These are phyloP conservation scores for Schizochytrium sp. DNA, from an alignment of 108 stramenopile species.

Conservation along the genomic window DNA sequence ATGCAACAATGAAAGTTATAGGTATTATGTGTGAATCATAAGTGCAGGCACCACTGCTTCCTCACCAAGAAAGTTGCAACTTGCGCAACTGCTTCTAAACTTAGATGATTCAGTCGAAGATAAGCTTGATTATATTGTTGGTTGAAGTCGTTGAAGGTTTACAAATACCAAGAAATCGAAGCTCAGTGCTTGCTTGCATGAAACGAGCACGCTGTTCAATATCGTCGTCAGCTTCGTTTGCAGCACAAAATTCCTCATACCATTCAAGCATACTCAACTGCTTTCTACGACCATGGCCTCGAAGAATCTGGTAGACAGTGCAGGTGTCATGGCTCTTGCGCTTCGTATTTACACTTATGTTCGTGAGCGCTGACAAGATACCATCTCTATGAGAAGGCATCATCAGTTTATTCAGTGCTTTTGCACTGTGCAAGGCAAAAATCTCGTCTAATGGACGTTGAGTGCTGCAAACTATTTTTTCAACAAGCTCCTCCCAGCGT, in stretches of 20 bases:
- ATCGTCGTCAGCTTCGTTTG: not conserved
- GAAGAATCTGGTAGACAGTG: slow-evolving; percentile 38
- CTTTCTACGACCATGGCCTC: not conserved
- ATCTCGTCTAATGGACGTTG: slow-evolving; percentile 24
- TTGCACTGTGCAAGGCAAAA: slow-evolving; percentile 21
- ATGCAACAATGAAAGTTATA: no score
- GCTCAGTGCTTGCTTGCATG: slow-evolving; percentile 35
- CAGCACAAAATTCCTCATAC: slow-evolving; percentile 32
- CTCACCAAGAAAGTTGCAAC: no score
- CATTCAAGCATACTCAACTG: slow-evolving; percentile 21
- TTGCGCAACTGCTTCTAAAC: not conserved
- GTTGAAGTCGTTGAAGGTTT: not conserved
- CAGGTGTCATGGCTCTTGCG: not conserved
- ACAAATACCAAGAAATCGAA: slow-evolving; percentile 12
- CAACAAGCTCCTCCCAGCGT: not conserved
- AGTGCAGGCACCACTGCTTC: no score
- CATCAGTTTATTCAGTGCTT: slow-evolving; percentile 10
- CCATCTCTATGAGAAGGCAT: not conserved
- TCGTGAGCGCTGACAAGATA: not conserved
- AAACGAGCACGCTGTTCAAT: not conserved
- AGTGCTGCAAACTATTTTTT: not conserved
- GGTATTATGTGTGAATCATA: no score
- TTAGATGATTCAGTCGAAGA: not conserved
- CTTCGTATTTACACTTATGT: not conserved
- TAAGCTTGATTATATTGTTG: slow-evolving; percentile 5